Conservation (phyloP, 2,329 filamentous ascomycete species). For the Ceratocystis papillata region DNA sequence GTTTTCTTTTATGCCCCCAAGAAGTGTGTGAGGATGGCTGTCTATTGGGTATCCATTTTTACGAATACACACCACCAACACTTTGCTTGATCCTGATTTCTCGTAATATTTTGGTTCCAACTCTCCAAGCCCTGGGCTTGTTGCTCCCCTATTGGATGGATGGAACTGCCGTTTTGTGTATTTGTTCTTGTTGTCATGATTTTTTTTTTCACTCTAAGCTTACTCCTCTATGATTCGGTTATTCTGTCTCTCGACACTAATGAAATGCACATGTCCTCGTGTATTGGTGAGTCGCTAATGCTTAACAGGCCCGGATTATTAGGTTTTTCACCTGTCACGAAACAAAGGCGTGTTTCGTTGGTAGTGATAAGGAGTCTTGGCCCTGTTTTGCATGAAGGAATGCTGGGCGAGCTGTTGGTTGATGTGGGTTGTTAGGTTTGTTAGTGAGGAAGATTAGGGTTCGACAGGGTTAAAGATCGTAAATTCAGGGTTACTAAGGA, state of each 20-base stretch:
- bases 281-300: neutral
- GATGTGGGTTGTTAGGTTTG: too few relatives aligned
- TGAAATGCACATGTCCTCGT: neutral
- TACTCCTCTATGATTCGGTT: too few relatives aligned
- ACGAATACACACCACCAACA: neutral
- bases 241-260: too few relatives aligned
- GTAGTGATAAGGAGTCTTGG: neutral
- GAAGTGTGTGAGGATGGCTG: too few relatives aligned
- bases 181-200: too few relatives aligned
- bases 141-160: too few relatives aligned
- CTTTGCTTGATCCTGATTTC: neutral
- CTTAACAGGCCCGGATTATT: too few relatives aligned
- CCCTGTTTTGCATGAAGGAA: neutral
- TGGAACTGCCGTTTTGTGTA: too few relatives aligned
- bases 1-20: too few relatives aligned
- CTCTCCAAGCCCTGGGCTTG: neutral
- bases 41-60: neutral
- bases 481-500: neutral
- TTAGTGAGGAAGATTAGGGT: too few relatives aligned
- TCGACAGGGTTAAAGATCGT: too few relatives aligned
- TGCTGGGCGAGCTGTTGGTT: neutral
- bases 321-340: slow-evolving; percentile 1
- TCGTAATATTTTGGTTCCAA: neutral
- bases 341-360: slow-evolving; percentile 2
- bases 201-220: too few relatives aligned